phyloP scores from a whole-genome alignment of 2,329 filamentous ascomycete species.

The Aquanectria penicillioides region DNA sequence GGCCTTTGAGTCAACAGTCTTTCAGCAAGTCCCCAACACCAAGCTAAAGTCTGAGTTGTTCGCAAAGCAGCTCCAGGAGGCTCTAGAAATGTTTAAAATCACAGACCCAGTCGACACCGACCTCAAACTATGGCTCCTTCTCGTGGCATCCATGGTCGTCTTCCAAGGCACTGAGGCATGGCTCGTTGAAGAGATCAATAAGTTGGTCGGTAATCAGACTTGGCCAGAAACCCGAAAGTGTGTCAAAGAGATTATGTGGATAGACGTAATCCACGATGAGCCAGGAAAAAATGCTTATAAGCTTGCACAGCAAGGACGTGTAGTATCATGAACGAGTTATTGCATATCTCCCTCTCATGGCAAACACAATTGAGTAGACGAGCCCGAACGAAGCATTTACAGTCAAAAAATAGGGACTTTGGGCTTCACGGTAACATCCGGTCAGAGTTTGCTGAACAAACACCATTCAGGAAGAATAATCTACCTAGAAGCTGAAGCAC shows the following conservation, averaged over 20 bases:
- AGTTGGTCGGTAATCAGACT: slow-evolving; percentile 17
- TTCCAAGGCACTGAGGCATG: slow-evolving; percentile 35
- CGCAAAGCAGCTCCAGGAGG: slow-evolving; percentile 14
- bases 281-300: slow-evolving; percentile 28
- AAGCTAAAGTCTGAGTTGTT: slow-evolving; percentile 31
- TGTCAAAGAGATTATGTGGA: slow-evolving; percentile 39
- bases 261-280: slow-evolving; percentile 37
- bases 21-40: slow-evolving; percentile 33
- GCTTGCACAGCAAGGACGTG: background rate
- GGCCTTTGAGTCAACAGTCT: slow-evolving; percentile 42
- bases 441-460: too few species aligned
- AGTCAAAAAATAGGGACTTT: too few species aligned
- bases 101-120: slow-evolving; percentile 17
- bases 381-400: too few species aligned
- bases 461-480: too few species aligned
- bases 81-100: slow-evolving; percentile 21
- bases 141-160: slow-evolving; percentile 37
- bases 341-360: too few species aligned
- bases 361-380: too few species aligned
- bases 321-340: background rate
- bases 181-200: slow-evolving; percentile 32
- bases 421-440: too few species aligned
- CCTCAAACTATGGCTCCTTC: slow-evolving; percentile 41
- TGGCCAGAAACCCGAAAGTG: slow-evolving; percentile 38
- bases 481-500: too few species aligned